phyloP scores from a whole-genome alignment of 805 yeast species.

The Novakomyces olei region DNA sequence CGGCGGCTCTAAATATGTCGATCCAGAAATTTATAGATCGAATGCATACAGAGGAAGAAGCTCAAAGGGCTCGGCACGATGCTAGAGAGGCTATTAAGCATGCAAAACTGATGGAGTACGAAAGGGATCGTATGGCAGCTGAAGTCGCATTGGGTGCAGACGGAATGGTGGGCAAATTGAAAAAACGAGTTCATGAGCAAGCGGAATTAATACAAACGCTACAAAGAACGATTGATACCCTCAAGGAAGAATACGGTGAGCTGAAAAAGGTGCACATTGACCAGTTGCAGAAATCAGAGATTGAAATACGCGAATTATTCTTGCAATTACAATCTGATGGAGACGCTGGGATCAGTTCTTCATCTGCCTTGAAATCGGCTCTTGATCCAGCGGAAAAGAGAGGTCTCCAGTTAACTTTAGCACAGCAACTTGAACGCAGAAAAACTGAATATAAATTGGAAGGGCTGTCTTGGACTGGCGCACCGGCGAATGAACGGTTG shows the following conservation, averaged over 20 bases:
- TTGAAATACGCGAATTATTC: constrained; percentile 38
- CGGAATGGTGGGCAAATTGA: constrained; percentile 39
- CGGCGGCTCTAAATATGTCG: too few relatives aligned
- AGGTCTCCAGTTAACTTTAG: constrained; percentile 1
- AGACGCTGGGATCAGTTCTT: constrained; percentile 7
- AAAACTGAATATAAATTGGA: not conserved
- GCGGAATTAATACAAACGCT: constrained; percentile 35
- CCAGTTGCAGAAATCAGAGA: constrained; percentile 24
- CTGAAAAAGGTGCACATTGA: constrained; percentile 22
- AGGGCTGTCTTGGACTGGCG: not conserved
- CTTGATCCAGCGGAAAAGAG: constrained; percentile 6
- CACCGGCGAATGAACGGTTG: not conserved
- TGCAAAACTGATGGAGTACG: constrained; percentile 36
- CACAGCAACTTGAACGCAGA: not conserved
- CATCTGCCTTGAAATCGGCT: constrained; percentile 7
- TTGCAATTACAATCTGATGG: constrained; percentile 28
- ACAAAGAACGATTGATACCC: constrained; percentile 37
- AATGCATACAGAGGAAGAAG: constrained; percentile 68
- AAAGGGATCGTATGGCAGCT: constrained; percentile 37
- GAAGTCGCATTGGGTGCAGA: constrained; percentile 59
- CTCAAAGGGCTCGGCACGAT: constrained; percentile 43
- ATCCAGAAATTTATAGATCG: constrained; percentile 28
- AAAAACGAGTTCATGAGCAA: constrained; percentile 41
- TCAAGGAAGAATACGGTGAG: constrained; percentile 41
- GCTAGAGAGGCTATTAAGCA: constrained; percentile 29